Conservation (phyloP, 2,329 filamentous ascomycete species). For the Aspergillus sp. region DNA sequence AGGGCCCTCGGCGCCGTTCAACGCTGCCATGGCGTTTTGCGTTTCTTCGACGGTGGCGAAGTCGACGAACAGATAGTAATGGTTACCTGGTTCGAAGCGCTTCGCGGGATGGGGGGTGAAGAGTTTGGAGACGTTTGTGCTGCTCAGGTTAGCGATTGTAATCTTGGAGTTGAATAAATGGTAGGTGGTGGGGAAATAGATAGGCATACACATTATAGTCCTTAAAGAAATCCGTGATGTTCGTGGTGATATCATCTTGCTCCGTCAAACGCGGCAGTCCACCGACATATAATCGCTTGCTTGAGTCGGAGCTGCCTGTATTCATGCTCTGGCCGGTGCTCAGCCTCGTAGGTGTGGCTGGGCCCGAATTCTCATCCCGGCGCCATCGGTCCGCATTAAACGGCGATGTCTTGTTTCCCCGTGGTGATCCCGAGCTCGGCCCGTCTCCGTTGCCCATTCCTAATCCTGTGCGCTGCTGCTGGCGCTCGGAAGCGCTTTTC, state of each 20-base stretch:
- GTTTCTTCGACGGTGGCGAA: conserved; percentile 58
- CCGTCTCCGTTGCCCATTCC: not conserved
- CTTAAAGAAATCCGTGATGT: conserved; percentile 47
- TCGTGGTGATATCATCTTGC: conserved; percentile 42
- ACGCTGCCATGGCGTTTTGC: conserved; percentile 48
- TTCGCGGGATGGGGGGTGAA: conserved; percentile 62
- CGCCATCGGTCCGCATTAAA: conserved; percentile 45
- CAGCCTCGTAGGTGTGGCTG: conserved; percentile 24
- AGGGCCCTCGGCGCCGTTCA: conserved; percentile 42
- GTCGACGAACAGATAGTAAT: conserved; percentile 68
- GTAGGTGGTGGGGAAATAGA: not conserved
- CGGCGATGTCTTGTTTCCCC: conserved; percentile 20
- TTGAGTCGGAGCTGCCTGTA: conserved; percentile 33
- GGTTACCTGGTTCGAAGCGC: conserved; percentile 52
- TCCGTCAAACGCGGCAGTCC: conserved; percentile 46
- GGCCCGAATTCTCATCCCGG: conserved; percentile 39
- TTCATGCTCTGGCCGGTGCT: conserved; percentile 30
- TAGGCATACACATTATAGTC: conserved; percentile 43
- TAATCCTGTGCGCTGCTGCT: conserved; percentile 13
- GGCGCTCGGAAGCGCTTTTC: conserved; percentile 43
- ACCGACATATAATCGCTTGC: conserved; percentile 49
- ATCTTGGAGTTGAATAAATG: not conserved
- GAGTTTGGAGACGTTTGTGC: conserved; percentile 50
- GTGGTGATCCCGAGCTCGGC: conserved; percentile 16
- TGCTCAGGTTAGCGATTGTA: conserved; percentile 15